Evolutionary conservation across 352 stramenopile species (phyloP).

Genomic region (Phytophthora ramorum): DNA sequence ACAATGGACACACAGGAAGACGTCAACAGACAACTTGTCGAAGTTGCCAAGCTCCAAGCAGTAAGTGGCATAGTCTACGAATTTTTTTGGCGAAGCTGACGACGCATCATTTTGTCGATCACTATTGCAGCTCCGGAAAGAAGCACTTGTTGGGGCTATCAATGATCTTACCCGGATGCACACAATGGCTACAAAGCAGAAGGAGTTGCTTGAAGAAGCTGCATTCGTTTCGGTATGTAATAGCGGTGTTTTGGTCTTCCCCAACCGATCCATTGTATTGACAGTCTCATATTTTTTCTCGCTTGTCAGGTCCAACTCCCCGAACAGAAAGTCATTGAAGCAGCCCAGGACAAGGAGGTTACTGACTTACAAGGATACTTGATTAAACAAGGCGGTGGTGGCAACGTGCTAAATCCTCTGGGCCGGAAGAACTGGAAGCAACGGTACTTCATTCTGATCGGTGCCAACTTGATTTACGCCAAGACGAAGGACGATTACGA

Average conservation of each 20-base stretch:
- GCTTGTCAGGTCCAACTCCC: constrained; percentile 65
- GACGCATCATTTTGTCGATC: not conserved
- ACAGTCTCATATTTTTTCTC: not conserved
- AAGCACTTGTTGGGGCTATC: constrained; percentile 71
- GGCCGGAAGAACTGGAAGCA: constrained; percentile 91
- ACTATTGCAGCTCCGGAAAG: constrained; percentile 65
- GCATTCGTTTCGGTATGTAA: constrained; percentile 74
- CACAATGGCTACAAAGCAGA: constrained; percentile 68
- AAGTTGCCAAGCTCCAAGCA: constrained; percentile 69
- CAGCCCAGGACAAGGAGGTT: constrained; percentile 67
- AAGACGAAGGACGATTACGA: constrained; percentile 91
- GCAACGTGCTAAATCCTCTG: constrained; percentile 79
- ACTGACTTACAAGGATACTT: constrained; percentile 84
- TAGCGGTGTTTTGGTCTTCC: not conserved
- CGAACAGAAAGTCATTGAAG: constrained; percentile 83
- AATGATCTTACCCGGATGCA: constrained; percentile 75
- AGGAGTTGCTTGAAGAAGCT: constrained; percentile 75
- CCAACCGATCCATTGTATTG: not conserved
- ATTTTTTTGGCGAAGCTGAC: not conserved
- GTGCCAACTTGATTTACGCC: constrained; percentile 76
- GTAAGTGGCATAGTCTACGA: constrained; percentile 35
- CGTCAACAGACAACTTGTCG: constrained; percentile 70
- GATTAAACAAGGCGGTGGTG: constrained; percentile 86
- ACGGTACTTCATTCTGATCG: constrained; percentile 86
- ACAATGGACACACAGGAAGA: constrained; percentile 61